Evolutionary conservation across 2,329 filamentous ascomycete species (phyloP).

Genomic region (Salinomyces thailandicus): DNA sequence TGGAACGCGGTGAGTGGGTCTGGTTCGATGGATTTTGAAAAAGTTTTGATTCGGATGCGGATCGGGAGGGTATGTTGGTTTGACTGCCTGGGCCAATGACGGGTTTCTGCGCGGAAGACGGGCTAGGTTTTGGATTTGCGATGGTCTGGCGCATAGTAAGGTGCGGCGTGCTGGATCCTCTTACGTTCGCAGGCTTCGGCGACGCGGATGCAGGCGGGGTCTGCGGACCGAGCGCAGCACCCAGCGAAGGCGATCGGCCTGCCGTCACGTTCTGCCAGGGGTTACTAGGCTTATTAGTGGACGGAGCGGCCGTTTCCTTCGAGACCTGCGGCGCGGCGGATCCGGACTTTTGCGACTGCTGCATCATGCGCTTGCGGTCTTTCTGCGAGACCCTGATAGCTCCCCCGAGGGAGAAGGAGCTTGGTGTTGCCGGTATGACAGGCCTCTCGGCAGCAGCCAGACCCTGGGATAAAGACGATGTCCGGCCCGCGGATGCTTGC

Average conservation of each 20-base stretch:
- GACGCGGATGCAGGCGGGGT: not conserved
- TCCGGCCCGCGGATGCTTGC: conserved; percentile 42
- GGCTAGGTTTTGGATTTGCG: conserved; percentile 37
- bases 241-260: not conserved
- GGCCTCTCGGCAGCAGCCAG: conserved; percentile 20
- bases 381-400: conserved; percentile 72
- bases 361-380: conserved; percentile 67
- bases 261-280: conserved; percentile 54
- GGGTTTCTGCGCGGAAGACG: conserved; percentile 10
- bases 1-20: not conserved
- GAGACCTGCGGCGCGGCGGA: not conserved
- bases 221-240: conserved; percentile 12
- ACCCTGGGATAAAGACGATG: conserved; percentile 34
- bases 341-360: conserved; percentile 48
- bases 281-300: conserved; percentile 6
- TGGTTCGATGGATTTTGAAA: not conserved
- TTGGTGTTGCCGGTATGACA: conserved; percentile 9
- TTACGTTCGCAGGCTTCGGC: conserved; percentile 2
- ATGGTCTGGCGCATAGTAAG: conserved; percentile 54
- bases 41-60: conserved; percentile 9
- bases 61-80: conserved; percentile 15
- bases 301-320: not conserved
- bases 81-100: conserved; percentile 12
- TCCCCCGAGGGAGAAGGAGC: conserved; percentile 23
- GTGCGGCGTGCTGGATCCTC: conserved; percentile 32